Percentiles rank a stretch among this genome's conserved stretches.
Evolutionary conservation across 148 eudicot species (phyloP).

Genomic region (Chenopodium album): DNA sequence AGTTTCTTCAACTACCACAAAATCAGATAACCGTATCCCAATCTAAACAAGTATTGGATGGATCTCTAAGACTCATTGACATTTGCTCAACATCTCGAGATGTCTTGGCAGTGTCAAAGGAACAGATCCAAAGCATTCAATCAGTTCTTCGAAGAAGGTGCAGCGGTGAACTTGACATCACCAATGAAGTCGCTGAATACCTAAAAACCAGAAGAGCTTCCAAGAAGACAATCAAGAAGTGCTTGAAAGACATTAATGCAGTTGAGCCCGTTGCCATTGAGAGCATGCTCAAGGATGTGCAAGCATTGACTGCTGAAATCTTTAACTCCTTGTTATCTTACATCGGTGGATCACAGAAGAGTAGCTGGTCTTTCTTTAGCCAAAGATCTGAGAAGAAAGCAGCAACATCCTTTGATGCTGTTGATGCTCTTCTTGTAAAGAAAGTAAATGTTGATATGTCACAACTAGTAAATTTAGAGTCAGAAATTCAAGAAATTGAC

Average conservation of each 20-base stretch:
- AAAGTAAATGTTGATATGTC: not conserved
- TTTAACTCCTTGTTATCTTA: slow-evolving; percentile 24
- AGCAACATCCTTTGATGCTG: slow-evolving; percentile 6
- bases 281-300: slow-evolving; percentile 21
- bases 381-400: not conserved
- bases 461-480: slow-evolving; percentile 18
- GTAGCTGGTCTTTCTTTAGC: slow-evolving; percentile 17
- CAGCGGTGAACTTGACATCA: slow-evolving; percentile 23
- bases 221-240: slow-evolving; percentile 30
- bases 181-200: slow-evolving; percentile 10
- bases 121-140: slow-evolving; percentile 30
- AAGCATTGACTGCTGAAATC: slow-evolving; percentile 2
- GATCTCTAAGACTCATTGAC: slow-evolving; percentile 39
- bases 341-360: slow-evolving; percentile 14
- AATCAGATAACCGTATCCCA: slow-evolving; percentile 9
- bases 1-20: slow-evolving; percentile 27
- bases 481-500: slow-evolving; percentile 19
- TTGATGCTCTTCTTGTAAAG: slow-evolving; percentile 2
- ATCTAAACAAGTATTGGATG: slow-evolving; percentile 27
- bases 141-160: slow-evolving; percentile 36
- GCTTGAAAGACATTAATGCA: slow-evolving; percentile 22
- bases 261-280: not conserved
- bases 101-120: slow-evolving; percentile 25
- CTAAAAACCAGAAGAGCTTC: slow-evolving; percentile 17
- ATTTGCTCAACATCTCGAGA: slow-evolving; percentile 32